A percentile compares a stretch with the other conserved stretches of the same genome.
phyloP scores from a whole-genome alignment of 169 alveolate species.

The Cyclospora cayetanensis region DNA sequence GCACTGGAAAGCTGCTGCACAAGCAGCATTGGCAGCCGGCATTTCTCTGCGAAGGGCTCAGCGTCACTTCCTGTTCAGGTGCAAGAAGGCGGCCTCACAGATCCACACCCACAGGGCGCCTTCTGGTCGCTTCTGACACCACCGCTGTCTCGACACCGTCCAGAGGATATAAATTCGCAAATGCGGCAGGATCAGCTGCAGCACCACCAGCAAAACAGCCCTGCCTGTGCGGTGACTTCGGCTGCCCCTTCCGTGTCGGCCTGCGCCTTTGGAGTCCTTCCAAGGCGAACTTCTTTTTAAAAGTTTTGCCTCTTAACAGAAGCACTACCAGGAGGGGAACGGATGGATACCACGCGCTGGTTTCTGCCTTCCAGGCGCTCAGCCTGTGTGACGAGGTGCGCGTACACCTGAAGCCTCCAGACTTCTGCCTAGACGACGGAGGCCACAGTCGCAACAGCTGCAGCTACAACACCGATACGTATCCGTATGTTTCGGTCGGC shows the following conservation, averaged over 20 bases:
- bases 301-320: not conserved
- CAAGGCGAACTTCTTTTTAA: slow-evolving; percentile 45
- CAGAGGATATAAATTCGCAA: too few relatives aligned
- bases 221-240: not conserved
- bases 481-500: not conserved
- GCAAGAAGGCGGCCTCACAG: too few relatives aligned
- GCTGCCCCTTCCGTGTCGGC: not conserved
- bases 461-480: not conserved
- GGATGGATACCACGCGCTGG: slow-evolving; percentile 5
- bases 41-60: too few relatives aligned
- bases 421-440: not conserved
- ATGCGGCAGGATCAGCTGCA: not conserved
- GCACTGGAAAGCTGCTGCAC: not conserved
- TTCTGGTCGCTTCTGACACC: too few relatives aligned
- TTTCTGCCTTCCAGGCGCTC: slow-evolving; percentile 41
- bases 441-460: not conserved
- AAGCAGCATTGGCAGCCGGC: not conserved
- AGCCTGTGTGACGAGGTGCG: slow-evolving; percentile 38
- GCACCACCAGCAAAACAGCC: not conserved
- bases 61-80: too few relatives aligned
- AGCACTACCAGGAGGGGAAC: not conserved
- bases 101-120: too few relatives aligned
- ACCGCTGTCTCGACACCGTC: too few relatives aligned
- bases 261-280: slow-evolving; percentile 24
- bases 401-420: not conserved